Evolutionary conservation across 2,329 filamentous ascomycete genomes (phyloP).

Genomic region (Xylariaceae sp.): DNA sequence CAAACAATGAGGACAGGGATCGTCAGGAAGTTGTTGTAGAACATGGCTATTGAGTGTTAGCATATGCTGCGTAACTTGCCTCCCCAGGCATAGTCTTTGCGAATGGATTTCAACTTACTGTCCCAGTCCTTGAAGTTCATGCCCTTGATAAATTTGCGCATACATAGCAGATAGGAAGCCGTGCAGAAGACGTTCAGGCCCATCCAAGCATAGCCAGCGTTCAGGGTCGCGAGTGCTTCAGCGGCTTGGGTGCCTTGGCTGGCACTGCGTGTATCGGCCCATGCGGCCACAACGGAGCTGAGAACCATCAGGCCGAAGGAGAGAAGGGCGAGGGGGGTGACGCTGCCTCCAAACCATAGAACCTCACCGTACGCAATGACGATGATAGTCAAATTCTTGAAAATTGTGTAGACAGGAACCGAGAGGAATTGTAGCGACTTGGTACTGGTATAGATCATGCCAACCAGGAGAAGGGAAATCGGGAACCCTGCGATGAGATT

Average conservation of each 20-base stretch:
- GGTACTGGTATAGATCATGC: constrained; percentile 98
- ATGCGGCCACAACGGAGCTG: constrained; percentile 90
- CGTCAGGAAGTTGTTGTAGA: constrained; percentile 98
- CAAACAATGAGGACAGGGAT: constrained; percentile 85
- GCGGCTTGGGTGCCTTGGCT: constrained; percentile 59
- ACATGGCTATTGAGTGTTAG: constrained; percentile 74
- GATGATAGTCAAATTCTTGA: constrained; percentile 99
- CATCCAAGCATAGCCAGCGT: constrained; percentile 98
- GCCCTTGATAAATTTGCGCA: constrained; percentile 98
- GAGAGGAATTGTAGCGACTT: constrained; percentile 96
- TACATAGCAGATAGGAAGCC: constrained; percentile 82
- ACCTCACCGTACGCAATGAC: constrained; percentile 98
- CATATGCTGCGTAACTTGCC: neutral
- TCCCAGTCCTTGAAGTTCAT: constrained; percentile 99
- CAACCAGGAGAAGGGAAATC: constrained; percentile 90
- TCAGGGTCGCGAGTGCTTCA: constrained; percentile 80
- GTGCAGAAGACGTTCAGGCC: constrained; percentile 93
- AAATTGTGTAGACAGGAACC: constrained; percentile 98
- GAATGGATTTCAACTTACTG: constrained; percentile 61
- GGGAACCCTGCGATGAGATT: constrained; percentile 69
- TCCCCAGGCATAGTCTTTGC: neutral
- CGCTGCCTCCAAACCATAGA: constrained; percentile 93
- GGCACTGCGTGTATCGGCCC: constrained; percentile 83
- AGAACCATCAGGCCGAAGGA: constrained; percentile 97
- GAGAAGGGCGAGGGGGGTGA: constrained; percentile 81